Percentiles rank a stretch among this genome's conserved stretches.
Evolutionary conservation across 2,329 filamentous ascomycete genomes (phyloP).

Genomic region (Diatrype stigma): DNA sequence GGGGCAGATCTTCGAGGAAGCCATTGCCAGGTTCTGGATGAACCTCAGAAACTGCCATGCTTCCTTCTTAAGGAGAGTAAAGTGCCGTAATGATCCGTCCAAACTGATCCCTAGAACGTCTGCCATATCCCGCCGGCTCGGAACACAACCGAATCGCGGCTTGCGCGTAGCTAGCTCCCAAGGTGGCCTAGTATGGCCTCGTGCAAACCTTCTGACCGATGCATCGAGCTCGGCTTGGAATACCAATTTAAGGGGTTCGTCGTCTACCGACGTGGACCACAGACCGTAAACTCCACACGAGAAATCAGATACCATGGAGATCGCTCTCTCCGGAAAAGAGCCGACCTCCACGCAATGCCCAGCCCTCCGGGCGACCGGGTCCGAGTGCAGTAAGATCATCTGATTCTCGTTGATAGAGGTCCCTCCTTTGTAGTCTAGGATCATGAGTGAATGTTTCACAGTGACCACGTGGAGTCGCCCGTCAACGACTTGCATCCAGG

Average conservation of each 20-base stretch:
- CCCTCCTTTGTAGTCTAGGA: conserved; percentile 45
- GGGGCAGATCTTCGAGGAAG: conserved; percentile 44
- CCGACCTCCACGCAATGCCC: conserved; percentile 45
- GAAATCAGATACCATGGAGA: conserved; percentile 47
- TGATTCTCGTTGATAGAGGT: conserved; percentile 29
- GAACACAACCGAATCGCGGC: conserved; percentile 39
- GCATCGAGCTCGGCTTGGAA: conserved; percentile 54
- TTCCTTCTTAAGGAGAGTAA: conserved; percentile 59
- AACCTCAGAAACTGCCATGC: conserved; percentile 68
- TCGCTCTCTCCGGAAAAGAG: conserved; percentile 18
- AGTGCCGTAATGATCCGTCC: conserved; percentile 66
- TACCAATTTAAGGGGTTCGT: conserved; percentile 40
- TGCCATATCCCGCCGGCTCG: conserved; percentile 38
- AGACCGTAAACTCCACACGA: conserved; percentile 44
- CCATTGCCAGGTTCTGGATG: conserved; percentile 63
- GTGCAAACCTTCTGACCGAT: conserved; percentile 54
- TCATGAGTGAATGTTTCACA: conserved; percentile 48
- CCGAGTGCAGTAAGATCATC: conserved; percentile 41
- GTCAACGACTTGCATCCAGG: conserved; percentile 42
- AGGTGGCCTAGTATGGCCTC: conserved; percentile 47
- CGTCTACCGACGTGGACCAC: conserved; percentile 43
- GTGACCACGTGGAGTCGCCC: conserved; percentile 50
- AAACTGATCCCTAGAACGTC: conserved; percentile 63
- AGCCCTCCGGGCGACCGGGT: conserved; percentile 40
- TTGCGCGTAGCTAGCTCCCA: conserved; percentile 38